phyloP scores from a whole-genome alignment of 306 rosid genomes.

The Potentilla sterilis region DNA sequence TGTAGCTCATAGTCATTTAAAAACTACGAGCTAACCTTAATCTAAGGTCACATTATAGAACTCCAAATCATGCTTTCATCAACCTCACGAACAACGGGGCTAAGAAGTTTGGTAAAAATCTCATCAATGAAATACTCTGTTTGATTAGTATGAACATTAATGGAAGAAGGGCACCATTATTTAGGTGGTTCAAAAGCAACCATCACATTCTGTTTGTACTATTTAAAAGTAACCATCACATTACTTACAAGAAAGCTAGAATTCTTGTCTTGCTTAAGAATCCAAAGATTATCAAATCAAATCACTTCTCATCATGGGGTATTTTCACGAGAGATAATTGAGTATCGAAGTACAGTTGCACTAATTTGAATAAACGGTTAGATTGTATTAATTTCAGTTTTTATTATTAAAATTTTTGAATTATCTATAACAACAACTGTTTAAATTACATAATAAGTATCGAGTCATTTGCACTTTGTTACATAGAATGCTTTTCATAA shows the following conservation, averaged over 20 bases:
- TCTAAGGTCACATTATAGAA: no score
- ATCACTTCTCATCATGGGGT: neutral
- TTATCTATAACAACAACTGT: no score
- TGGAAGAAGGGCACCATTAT: neutral
- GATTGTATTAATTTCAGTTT: no score
- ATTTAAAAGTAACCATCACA: neutral
- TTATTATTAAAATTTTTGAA: no score
- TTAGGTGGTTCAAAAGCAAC: conserved; percentile 7
- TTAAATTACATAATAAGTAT: no score
- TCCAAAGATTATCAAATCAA: neutral
- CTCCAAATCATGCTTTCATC: neutral
- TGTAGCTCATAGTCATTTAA: no score
- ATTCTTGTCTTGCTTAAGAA: neutral
- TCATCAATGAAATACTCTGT: neutral
- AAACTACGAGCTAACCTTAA: no score
- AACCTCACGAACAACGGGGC: neutral
- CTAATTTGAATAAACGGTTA: no score
- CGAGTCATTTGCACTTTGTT: no score
- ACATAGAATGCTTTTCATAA: no score
- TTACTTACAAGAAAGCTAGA: neutral
- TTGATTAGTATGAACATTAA: neutral
- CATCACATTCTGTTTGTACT: neutral
- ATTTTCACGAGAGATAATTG: no score
- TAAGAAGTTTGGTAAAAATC: neutral
- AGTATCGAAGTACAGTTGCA: no score